A percentile compares a stretch with the other conserved stretches of the same genome.
Conservation (phyloP, 192 early-diverging fungal species). For the Coemansia sp. region DNA sequence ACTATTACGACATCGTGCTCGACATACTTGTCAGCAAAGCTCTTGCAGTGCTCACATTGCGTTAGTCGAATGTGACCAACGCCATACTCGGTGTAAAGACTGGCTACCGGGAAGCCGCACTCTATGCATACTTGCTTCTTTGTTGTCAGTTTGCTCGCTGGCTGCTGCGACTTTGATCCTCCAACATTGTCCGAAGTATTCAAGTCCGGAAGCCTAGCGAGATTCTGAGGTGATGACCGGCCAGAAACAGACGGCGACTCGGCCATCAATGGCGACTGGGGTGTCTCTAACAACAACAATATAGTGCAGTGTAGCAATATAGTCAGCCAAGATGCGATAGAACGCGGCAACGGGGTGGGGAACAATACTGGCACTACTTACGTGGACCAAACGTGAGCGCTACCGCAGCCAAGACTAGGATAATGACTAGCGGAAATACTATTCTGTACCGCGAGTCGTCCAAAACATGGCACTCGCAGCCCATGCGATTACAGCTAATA, state of each 20-base stretch:
- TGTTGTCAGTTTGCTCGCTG: background rate
- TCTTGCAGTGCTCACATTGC: slow-evolving; percentile 74
- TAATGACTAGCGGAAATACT: slow-evolving; percentile 33
- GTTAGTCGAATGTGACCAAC: slow-evolving; percentile 83
- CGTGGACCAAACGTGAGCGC: slow-evolving; percentile 48
- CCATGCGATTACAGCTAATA: slow-evolving; percentile 56
- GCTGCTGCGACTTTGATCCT: background rate
- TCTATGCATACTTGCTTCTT: slow-evolving; percentile 67
- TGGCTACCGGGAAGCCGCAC: slow-evolving; percentile 68
- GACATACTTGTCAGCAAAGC: slow-evolving; percentile 91
- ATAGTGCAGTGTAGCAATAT: background rate
- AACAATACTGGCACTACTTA: slow-evolving; percentile 24
- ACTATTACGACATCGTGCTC: slow-evolving; percentile 87
- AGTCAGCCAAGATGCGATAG: background rate
- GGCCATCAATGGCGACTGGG: slow-evolving; percentile 49
- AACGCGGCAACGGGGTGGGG: background rate
- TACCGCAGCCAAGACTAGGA: slow-evolving; percentile 37
- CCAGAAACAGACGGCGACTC: slow-evolving; percentile 25
- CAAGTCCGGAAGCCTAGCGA: background rate
- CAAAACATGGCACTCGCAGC: slow-evolving; percentile 56
- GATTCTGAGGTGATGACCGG: slow-evolving; percentile 14
- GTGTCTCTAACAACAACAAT: slow-evolving; percentile 26
- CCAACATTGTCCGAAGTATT: background rate
- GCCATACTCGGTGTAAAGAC: slow-evolving; percentile 82
- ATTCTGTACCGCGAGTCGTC: slow-evolving; percentile 43